Base-by-base conservation (phyloP, 2,329 filamentous ascomycete species). In the Aspergillus brasiliensis region DNA sequence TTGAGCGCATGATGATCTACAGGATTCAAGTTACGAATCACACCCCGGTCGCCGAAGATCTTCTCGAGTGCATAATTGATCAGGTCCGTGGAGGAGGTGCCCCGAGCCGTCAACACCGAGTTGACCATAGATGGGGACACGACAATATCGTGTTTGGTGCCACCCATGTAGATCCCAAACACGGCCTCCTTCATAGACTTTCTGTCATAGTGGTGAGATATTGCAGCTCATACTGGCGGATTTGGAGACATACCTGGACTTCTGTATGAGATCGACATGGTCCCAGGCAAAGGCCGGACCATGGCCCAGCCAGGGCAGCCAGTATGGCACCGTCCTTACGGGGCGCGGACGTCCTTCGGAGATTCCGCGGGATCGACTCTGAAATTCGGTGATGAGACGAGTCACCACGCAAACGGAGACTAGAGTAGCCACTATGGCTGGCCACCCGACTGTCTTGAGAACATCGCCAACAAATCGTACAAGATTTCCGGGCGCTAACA, bases 291-390 rank as follows among this genome's bases (percentile, higher is more conserved):
- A 82, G 19, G 72, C 73, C 42, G 82, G 65, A 6, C 81, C 77
- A 75, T 88, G 84, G 40, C 84, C 83, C 8, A 88, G 37, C 54
- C 82, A 77, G 1, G 86, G 86, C 7, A 88, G 70, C 83, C 84
- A 88, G 71, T 88, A 88, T 27, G 84, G 84, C 21, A 82, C 64
- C 58, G 78, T 71, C 69, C 81, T 81, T 61, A 84, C 78, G 56
- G 73, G 73, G 64, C 69, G 69, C 42, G 71, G 56, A 37, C 68
- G 63, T n/a, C 67, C 66, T 48, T 64, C 62, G 34, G 56, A 57
- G 19, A 53, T 59, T 52, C 62, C n/a, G 15, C 52, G 65, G 27
- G 67, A 67, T n/a, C 64, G 63, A 54, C 72, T 74, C 44, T 69
- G 71, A 13, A 79, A 34, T 10, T 73, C 77, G 4, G 72, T 77